A percentile compares a stretch with the other conserved stretches of the same genome.
Conservation (phyloP, 257 asterid species). For the Solanum appendiculatum region DNA sequence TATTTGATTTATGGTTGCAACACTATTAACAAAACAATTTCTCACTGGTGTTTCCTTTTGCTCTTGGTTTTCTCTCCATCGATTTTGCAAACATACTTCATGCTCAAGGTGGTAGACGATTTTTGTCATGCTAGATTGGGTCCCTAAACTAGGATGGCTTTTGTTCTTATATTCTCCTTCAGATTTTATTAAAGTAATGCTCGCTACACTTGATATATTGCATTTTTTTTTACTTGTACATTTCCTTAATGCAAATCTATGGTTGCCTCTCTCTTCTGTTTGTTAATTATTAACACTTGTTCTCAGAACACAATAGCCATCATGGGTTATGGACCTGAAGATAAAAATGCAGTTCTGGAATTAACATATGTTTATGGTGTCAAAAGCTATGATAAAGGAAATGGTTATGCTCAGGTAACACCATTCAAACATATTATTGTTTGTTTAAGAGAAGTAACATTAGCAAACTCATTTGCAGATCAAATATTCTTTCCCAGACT, state of each 20-base stretch:
- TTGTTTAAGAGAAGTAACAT: neutral
- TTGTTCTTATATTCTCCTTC: neutral
- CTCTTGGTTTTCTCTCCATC: neutral
- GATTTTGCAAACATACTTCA: neutral
- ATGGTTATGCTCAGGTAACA: conserved; percentile 68
- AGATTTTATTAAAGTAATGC: neutral
- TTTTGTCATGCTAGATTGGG: neutral
- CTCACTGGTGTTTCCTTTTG: neutral
- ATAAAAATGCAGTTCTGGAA: conserved; percentile 50
- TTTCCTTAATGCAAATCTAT: neutral
- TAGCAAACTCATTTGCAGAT: neutral
- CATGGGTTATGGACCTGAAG: conserved; percentile 86
- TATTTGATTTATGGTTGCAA: neutral
- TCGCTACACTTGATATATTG: neutral
- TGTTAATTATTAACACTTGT: neutral
- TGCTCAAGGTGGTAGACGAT: neutral
- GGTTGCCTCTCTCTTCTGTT: neutral
- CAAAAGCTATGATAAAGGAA: conserved; percentile 64
- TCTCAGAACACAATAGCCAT: conserved; percentile 51
- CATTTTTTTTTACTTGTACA: neutral
- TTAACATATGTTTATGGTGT: conserved; percentile 66
- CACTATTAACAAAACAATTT: neutral
- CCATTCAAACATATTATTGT: neutral
- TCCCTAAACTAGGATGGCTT: neutral
- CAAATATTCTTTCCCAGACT: neutral